Base-by-base conservation (phyloP, 257 asterid genomes). In the Handroanthus guayacan region DNA sequence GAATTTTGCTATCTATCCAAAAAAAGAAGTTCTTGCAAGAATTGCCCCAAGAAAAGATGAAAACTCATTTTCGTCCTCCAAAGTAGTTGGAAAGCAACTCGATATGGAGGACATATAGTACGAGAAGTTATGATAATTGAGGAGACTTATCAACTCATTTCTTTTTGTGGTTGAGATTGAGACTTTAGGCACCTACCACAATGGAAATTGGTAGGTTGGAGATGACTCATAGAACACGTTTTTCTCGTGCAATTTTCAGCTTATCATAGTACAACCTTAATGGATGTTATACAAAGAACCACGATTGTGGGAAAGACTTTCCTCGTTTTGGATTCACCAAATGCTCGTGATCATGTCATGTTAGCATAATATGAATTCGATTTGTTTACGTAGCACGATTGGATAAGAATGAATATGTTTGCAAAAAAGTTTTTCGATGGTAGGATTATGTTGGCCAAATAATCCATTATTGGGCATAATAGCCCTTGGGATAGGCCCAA, bases 121-220 rank as follows among this genome's bases (percentile, higher is more conserved):
- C 62, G 47, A 63, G 43, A 60, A 57, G 45, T 58, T 39, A n/a
- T 25, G 67, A 72, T 78, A 75, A 65, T n/a, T 16, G 43, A 11
- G 11, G 65, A 25, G 69, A 58, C 76, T 62, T 57, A 41, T 62
- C 77, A 75, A 55, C 57, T 62, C 4, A 17, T 11, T 50, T 62
- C 60, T 76, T 5, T 67, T 52, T 84, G 80, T 78, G 3, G 84
- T 58, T 75, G 78, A 71, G 76, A 82, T 69, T 51, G 66, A 57
- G 82, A 72, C 75, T 47, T 25, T 38, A n/a, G 62, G 44, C 62
- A 62, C 79, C 80, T 67, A 79, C 60, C 3, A 71, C 73, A 37
- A 36, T n/a, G 56, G 66, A 36, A 4, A 5, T 20, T 77, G 47
- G 61, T 36, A n/a, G 43, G 41, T 76, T 14, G 74, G 44, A n/a